A percentile compares a stretch with the other conserved stretches of the same genome.
phyloP scores from a whole-genome alignment of 331 rosid genomes.

The Dryas integrifolia region DNA sequence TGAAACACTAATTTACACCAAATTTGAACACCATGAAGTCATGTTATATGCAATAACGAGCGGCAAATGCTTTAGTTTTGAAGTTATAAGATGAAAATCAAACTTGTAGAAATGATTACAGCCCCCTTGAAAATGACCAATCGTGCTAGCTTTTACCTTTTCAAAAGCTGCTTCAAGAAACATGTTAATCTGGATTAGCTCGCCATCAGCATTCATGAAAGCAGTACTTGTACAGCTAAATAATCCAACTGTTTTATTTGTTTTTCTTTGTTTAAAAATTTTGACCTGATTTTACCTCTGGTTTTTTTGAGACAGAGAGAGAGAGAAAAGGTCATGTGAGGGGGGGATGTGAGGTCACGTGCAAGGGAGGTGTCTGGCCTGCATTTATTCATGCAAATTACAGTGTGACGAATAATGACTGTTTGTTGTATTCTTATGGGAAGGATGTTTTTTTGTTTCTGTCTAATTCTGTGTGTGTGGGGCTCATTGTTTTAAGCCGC shows the following conservation, averaged over 20 bases:
- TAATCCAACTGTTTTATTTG: slow-evolving; percentile 13
- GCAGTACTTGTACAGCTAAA: not conserved
- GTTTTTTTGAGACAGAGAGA: not conserved
- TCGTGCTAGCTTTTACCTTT: slow-evolving; percentile 37
- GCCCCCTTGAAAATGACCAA: slow-evolving; percentile 34
- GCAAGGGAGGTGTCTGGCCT: slow-evolving; percentile 30
- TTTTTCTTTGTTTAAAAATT: not conserved
- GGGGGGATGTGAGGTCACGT: slow-evolving; percentile 36
- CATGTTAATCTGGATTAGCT: slow-evolving; percentile 20
- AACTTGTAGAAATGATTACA: slow-evolving; percentile 29
- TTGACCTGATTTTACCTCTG: not conserved
- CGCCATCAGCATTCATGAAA: slow-evolving; percentile 12
- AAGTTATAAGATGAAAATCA: not conserved
- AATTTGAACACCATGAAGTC: too few relatives aligned
- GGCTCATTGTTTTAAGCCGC: slow-evolving; percentile 35
- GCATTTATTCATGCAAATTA: slow-evolving; percentile 53
- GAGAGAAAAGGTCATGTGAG: slow-evolving; percentile 41
- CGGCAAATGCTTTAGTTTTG: slow-evolving; percentile 21
- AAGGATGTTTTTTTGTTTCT: slow-evolving; percentile 57
- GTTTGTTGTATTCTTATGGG: slow-evolving; percentile 50
- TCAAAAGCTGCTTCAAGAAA: slow-evolving; percentile 30
- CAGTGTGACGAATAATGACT: slow-evolving; percentile 46
- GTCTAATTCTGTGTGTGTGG: slow-evolving; percentile 43
- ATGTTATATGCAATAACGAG: not conserved
- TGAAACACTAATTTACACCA: not conserved